A percentile compares a stretch with the other conserved stretches of the same genome.
Conservation (phyloP, 1,284 basidiomycete species). For the Takashimella koratensis region DNA sequence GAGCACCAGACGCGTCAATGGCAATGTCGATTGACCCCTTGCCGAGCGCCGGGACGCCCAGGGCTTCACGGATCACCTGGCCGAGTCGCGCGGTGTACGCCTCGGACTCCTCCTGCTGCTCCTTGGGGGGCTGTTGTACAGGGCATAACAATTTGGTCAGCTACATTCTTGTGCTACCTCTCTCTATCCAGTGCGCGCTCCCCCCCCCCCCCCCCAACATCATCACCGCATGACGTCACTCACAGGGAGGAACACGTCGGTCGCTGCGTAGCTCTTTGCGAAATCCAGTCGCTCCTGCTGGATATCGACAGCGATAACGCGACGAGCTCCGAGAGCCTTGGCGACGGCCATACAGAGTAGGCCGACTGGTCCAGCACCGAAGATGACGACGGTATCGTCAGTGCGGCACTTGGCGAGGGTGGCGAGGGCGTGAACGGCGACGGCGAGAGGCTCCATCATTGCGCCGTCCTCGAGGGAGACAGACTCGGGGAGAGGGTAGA, state of each 20-base stretch:
- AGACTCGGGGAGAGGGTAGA: slow-evolving; percentile 43
- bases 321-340: slow-evolving; percentile 76
- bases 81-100: slow-evolving; percentile 60
- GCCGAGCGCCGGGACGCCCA: slow-evolving; percentile 52
- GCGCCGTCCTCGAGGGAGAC: slow-evolving; percentile 52
- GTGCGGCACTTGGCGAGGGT: slow-evolving; percentile 69
- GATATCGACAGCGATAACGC: slow-evolving; percentile 80
- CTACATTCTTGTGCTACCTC: too few species aligned
- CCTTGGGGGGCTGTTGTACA: slow-evolving; percentile 49
- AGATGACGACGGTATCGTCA: slow-evolving; percentile 69
- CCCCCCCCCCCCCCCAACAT: neutral
- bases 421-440: slow-evolving; percentile 82
- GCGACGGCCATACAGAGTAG: slow-evolving; percentile 84
- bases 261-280: slow-evolving; percentile 80
- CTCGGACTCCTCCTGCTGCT: slow-evolving; percentile 62
- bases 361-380: slow-evolving; percentile 85
- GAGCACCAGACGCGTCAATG: slow-evolving; percentile 59
- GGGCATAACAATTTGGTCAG: neutral
- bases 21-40: slow-evolving; percentile 56
- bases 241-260: slow-evolving; percentile 68
- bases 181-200: neutral
- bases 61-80: slow-evolving; percentile 46
- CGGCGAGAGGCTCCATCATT: slow-evolving; percentile 87
- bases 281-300: slow-evolving; percentile 76
- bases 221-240: slow-evolving; percentile 10